Evolutionary conservation across 345 rosid species (phyloP).

Genomic region (Lepidium didymum): DNA sequence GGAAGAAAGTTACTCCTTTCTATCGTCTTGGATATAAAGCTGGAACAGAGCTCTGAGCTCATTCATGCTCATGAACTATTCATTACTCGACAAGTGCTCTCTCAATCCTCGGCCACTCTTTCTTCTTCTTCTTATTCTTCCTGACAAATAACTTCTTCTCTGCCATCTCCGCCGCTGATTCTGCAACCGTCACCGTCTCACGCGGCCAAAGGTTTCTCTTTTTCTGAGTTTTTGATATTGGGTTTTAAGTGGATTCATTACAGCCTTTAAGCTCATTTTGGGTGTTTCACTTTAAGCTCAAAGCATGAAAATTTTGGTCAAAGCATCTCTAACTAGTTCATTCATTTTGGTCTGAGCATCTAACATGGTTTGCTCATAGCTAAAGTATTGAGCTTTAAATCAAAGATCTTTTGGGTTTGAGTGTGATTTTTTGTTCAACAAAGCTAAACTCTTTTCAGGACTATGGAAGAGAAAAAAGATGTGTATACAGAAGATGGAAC

Average conservation of each 20-base stretch:
- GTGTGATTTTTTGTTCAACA: not conserved
- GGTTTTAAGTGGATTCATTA: not conserved
- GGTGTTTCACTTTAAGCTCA: not conserved
- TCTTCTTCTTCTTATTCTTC: too few species aligned
- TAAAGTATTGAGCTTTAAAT: not conserved
- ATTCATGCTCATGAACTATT: not conserved
- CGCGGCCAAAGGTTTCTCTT: not conserved
- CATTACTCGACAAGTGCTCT: not conserved
- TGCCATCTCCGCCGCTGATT: slow-evolving; percentile 1
- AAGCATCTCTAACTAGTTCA: not conserved
- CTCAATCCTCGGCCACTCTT: too few species aligned
- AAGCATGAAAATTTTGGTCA: not conserved
- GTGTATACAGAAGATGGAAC: slow-evolving; percentile 73
- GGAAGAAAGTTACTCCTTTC: slow-evolving; percentile 7
- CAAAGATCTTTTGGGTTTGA: not conserved
- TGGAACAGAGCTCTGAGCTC: slow-evolving; percentile 7
- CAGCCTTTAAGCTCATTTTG: not conserved
- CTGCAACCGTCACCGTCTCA: not conserved
- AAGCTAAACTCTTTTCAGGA: not conserved
- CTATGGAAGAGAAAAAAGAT: slow-evolving; percentile 54
- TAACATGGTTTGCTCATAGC: not conserved
- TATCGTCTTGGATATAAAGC: not conserved
- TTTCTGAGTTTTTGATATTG: not conserved
- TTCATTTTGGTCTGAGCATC: not conserved
- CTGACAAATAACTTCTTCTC: too few species aligned